These are phyloP conservation scores for Orbilia brochopaga DNA, from an alignment of 2,329 filamentous ascomycete species.

Conservation along the genomic window DNA sequence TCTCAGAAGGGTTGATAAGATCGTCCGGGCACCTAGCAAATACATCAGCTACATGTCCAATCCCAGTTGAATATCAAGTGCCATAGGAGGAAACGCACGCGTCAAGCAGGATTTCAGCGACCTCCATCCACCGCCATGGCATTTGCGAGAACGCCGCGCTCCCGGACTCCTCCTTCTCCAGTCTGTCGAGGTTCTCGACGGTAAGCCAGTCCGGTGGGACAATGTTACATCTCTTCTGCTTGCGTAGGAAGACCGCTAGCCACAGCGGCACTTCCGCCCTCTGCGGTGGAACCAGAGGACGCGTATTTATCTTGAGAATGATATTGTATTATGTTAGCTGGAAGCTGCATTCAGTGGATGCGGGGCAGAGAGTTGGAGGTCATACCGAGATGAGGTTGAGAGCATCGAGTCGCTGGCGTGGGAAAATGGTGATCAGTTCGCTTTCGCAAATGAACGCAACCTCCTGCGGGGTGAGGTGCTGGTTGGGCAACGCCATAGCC, in stretches of 20 bases:
- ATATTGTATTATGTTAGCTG: neutral
- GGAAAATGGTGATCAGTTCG: slow-evolving; percentile 91
- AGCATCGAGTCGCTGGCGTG: slow-evolving; percentile 84
- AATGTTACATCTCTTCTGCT: slow-evolving; percentile 91
- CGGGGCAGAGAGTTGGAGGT: slow-evolving; percentile 52
- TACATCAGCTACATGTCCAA: neutral
- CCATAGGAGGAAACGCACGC: slow-evolving; percentile 72
- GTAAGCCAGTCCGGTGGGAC: slow-evolving; percentile 88
- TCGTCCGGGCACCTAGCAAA: slow-evolving; percentile 35
- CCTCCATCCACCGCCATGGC: slow-evolving; percentile 94
- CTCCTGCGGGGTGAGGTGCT: slow-evolving; percentile 69
- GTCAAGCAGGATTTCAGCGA: slow-evolving; percentile 84
- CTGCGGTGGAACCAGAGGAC: slow-evolving; percentile 78
- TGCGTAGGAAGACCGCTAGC: slow-evolving; percentile 93
- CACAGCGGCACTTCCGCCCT: slow-evolving; percentile 82
- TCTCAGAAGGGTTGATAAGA: slow-evolving; percentile 34
- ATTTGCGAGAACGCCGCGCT: slow-evolving; percentile 76
- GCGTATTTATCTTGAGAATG: slow-evolving; percentile 73
- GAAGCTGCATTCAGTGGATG: neutral
- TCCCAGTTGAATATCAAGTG: neutral
- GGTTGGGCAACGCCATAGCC: slow-evolving; percentile 39
- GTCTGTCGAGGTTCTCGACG: slow-evolving; percentile 73
- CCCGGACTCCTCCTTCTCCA: slow-evolving; percentile 81
- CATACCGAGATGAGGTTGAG: slow-evolving; percentile 84
- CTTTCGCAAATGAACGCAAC: slow-evolving; percentile 96